A percentile compares a stretch with the other conserved stretches of the same genome.
phyloP scores from a whole-genome alignment of 371 early-diverging fungal genomes.

The Syncephalastrum sp. region DNA sequence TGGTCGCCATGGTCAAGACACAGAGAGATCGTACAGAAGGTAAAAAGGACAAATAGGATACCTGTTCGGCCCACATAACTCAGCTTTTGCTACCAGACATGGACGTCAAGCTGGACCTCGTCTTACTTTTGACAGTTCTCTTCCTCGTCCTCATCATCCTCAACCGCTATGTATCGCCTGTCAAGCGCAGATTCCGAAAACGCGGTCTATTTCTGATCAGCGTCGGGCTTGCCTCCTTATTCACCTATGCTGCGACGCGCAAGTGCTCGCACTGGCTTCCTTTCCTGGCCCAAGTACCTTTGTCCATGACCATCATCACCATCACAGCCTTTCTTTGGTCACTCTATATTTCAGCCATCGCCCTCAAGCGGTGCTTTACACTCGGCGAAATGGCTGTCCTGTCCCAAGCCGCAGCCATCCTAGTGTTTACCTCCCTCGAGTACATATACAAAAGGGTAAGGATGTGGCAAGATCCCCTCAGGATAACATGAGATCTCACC shows the following conservation, averaged over 20 bases:
- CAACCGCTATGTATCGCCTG: conserved; percentile 30
- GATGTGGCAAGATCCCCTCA: neutral
- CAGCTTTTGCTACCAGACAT: conserved; percentile 16
- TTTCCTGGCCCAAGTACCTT: conserved; percentile 23
- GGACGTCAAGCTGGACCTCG: conserved; percentile 32
- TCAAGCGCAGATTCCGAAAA: conserved; percentile 36
- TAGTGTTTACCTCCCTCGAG: conserved; percentile 24
- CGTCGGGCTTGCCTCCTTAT: conserved; percentile 29
- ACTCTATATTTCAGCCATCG: conserved; percentile 41
- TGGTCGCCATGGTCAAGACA: conserved; percentile 38
- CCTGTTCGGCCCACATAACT: neutral
- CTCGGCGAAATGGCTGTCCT: conserved; percentile 68
- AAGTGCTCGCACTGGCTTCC: conserved; percentile 17
- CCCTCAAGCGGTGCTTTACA: conserved; percentile 59
- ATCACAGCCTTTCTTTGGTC: conserved; percentile 41
- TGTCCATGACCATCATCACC: conserved; percentile 25
- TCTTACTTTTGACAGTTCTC: conserved; percentile 32
- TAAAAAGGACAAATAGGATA: neutral
- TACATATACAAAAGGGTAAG: conserved; percentile 27
- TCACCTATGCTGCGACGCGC: conserved; percentile 27
- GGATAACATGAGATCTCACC: neutral
- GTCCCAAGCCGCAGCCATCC: conserved; percentile 56
- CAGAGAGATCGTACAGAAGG: conserved; percentile 7
- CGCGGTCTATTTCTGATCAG: conserved; percentile 38
- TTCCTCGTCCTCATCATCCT: conserved; percentile 24